Percentiles rank a stretch among this genome's conserved stretches.
Evolutionary conservation across 1,284 basidiomycete species (phyloP).

Genomic region (Naganishia sp.): DNA sequence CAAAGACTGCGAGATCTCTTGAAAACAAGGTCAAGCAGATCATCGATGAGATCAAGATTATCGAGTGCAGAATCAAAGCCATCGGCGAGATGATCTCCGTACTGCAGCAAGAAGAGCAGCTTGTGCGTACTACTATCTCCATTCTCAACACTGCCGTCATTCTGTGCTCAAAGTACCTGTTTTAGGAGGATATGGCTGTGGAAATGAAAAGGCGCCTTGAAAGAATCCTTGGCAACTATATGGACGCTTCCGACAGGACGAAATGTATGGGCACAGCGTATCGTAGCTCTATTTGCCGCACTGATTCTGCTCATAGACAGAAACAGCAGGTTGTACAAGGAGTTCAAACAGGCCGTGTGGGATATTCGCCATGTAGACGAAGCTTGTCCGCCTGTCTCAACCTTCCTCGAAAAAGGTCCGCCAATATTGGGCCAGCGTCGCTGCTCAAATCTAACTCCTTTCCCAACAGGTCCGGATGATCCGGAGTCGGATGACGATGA

Average conservation of each 20-base stretch:
- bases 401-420: constrained; percentile 69
- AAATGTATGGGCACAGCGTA: constrained; percentile 36
- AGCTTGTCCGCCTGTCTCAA: constrained; percentile 73
- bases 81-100: background rate
- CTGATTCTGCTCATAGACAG: constrained; percentile 50
- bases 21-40: constrained; percentile 21
- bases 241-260: constrained; percentile 36
- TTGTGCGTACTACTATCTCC: background rate
- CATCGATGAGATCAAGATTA: constrained; percentile 16
- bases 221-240: constrained; percentile 35
- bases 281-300: background rate
- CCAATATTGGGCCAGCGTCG: background rate
- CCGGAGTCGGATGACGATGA: constrained; percentile 72
- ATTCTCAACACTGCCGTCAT: background rate
- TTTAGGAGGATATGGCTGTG: constrained; percentile 34
- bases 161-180: background rate
- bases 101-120: constrained; percentile 2
- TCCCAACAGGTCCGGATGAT: constrained; percentile 52
- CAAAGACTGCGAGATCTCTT: constrained; percentile 4
- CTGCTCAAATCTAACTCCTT: background rate
- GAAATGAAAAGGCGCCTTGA: constrained; percentile 28
- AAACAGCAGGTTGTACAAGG: constrained; percentile 63
- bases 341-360: constrained; percentile 70
- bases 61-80: constrained; percentile 22
- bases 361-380: constrained; percentile 64